These are phyloP conservation scores for Lycium barbarum DNA, from an alignment of 257 asterid genomes.

Conservation along the genomic window DNA sequence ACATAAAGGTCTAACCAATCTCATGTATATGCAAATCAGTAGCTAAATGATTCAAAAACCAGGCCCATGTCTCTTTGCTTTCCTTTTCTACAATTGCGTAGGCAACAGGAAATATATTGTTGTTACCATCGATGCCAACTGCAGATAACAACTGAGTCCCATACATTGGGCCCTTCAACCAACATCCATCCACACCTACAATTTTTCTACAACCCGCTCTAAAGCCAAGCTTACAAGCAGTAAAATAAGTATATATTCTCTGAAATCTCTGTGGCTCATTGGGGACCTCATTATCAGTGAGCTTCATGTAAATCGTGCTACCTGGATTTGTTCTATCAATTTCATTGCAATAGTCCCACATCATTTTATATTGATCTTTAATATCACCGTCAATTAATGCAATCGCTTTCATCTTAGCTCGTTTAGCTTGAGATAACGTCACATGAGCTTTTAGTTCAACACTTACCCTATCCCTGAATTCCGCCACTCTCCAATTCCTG, in stretches of 20 bases:
- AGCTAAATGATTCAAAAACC: too few relatives aligned
- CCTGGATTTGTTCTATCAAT: not conserved
- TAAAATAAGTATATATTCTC: not conserved
- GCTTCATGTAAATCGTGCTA: not conserved
- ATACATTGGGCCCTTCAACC: too few relatives aligned
- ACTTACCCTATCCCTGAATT: too few relatives aligned
- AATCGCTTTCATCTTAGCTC: not conserved
- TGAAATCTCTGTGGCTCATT: not conserved
- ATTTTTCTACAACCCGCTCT: not conserved
- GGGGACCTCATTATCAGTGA: not conserved
- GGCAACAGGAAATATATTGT: too few relatives aligned
- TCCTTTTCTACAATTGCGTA: too few relatives aligned
- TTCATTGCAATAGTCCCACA: not conserved
- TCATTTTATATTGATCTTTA: not conserved
- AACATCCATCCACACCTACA: too few relatives aligned
- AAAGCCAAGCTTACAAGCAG: not conserved
- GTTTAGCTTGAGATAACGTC: not conserved
- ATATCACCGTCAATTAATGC: not conserved
- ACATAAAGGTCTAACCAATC: conserved; percentile 21
- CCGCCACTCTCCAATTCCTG: not conserved
- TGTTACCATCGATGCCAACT: too few relatives aligned
- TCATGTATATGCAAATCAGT: too few relatives aligned
- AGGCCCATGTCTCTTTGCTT: too few relatives aligned
- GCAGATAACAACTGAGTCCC: too few relatives aligned
- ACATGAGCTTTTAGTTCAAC: not conserved